Conservation (phyloP, 2,329 filamentous ascomycete species). For the Fusarium anguioides region DNA sequence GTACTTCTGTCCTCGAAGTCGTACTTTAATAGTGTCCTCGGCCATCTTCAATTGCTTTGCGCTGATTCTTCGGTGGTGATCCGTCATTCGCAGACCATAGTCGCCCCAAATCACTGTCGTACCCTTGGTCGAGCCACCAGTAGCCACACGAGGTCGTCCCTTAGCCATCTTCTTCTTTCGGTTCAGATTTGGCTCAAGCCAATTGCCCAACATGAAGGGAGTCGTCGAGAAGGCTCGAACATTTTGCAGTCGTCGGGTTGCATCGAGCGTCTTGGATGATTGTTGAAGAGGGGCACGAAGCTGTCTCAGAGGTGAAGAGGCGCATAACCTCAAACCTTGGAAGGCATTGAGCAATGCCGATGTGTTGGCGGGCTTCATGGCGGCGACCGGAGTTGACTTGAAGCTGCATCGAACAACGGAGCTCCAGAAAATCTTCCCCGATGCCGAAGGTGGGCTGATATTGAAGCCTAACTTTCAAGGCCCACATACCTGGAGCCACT, state of each 20-base stretch:
- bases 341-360: constrained; percentile 63
- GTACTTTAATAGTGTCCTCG: constrained; percentile 90
- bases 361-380: constrained; percentile 60
- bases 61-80: constrained; percentile 91
- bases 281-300: constrained; percentile 49
- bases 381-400: constrained; percentile 44
- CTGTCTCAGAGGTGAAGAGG: constrained; percentile 54
- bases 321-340: constrained; percentile 59
- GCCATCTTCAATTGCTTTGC: constrained; percentile 88
- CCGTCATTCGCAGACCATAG: constrained; percentile 91
- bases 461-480: constrained; percentile 19
- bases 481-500: constrained; percentile 37
- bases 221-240: constrained; percentile 80
- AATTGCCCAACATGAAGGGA: constrained; percentile 68
- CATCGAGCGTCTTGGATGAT: constrained; percentile 46
- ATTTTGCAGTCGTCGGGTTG: constrained; percentile 56
- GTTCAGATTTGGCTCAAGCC: constrained; percentile 82
- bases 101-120: constrained; percentile 98
- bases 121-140: constrained; percentile 89
- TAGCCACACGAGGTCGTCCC: constrained; percentile 86
- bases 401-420: constrained; percentile 41
- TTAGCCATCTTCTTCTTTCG: constrained; percentile 92
- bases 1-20: constrained; percentile 91
- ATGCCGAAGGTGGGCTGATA: constrained; percentile 12
- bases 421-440: constrained; percentile 51